A percentile compares a stretch with the other conserved stretches of the same genome.
Evolutionary conservation across 139 green algal genomes (phyloP).

Genomic region (Chlamydomonas schloesseri): DNA sequence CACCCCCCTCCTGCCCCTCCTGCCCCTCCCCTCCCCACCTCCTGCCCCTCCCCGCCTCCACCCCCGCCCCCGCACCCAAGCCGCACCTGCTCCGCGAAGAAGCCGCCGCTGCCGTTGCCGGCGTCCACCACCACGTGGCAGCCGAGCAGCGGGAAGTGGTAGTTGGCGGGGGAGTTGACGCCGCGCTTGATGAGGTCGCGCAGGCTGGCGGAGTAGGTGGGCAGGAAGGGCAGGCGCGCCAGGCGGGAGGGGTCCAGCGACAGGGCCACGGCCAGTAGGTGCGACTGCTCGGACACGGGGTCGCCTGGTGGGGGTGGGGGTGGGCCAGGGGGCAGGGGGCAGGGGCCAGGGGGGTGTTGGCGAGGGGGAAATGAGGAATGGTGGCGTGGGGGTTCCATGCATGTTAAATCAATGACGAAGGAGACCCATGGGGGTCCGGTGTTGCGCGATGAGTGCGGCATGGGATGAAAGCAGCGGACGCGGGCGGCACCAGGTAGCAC

Average conservation of each 20-base stretch:
- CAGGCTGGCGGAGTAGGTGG: slow-evolving; percentile 77
- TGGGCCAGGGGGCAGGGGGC: background rate
- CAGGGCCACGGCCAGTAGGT: slow-evolving; percentile 55
- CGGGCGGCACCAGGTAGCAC: no score
- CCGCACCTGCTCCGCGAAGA: slow-evolving; percentile 77
- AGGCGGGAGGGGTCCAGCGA: slow-evolving; percentile 20
- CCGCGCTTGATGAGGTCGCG: slow-evolving; percentile 77
- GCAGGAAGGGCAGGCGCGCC: slow-evolving; percentile 56
- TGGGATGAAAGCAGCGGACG: no score
- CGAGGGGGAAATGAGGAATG: background rate
- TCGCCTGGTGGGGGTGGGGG: background rate
- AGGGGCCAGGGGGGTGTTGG: background rate
- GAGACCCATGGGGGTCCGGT: no score
- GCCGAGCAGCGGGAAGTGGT: slow-evolving; percentile 70
- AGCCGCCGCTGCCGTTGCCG: slow-evolving; percentile 91
- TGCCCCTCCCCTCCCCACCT: no score
- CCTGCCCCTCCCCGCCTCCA: no score
- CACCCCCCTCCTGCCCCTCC: no score
- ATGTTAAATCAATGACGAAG: no score
- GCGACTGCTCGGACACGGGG: slow-evolving; percentile 52
- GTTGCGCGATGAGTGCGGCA: no score
- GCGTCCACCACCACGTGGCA: slow-evolving; percentile 79
- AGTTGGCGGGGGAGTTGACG: slow-evolving; percentile 53
- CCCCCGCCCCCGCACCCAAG: slow-evolving; percentile 42
- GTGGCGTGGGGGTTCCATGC: no score